Evolutionary conservation across 2,329 filamentous ascomycete genomes (phyloP).

Genomic region (Lachnellula occidentalis): DNA sequence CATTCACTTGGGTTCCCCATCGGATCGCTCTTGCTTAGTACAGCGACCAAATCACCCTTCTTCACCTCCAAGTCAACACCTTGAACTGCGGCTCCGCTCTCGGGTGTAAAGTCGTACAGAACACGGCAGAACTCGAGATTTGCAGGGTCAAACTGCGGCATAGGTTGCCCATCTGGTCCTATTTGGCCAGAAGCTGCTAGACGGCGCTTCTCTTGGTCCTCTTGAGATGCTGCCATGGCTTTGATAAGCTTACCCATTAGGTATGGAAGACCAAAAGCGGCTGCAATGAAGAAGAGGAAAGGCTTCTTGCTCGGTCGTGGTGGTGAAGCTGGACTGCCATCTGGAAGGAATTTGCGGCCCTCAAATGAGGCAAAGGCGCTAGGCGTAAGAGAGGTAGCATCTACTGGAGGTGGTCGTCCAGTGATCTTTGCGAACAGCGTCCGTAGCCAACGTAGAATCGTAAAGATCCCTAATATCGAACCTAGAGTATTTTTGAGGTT

Average conservation of each 20-base stretch:
- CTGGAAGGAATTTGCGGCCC: conserved; percentile 56
- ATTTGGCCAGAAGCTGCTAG: conserved; percentile 48
- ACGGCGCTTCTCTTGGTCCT: conserved; percentile 69
- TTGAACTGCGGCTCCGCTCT: conserved; percentile 54
- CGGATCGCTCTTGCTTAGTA: conserved; percentile 87
- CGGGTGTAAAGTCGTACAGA: conserved; percentile 88
- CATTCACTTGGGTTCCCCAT: conserved; percentile 89
- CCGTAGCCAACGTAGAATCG: conserved; percentile 88
- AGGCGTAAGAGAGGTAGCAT: conserved; percentile 81
- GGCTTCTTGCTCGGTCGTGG: conserved; percentile 86
- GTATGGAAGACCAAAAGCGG: conserved; percentile 92
- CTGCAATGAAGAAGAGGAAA: conserved; percentile 89
- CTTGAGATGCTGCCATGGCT: conserved; percentile 73
- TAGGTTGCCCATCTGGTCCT: conserved; percentile 42
- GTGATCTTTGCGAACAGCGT: conserved; percentile 89
- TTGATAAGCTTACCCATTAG: conserved; percentile 95
- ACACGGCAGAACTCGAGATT: conserved; percentile 97
- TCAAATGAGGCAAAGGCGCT: conserved; percentile 88
- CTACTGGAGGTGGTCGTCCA: conserved; percentile 81
- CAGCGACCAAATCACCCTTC: conserved; percentile 93
- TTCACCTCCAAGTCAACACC: conserved; percentile 86
- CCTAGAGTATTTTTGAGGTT: conserved; percentile 90
- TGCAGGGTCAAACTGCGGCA: conserved; percentile 66
- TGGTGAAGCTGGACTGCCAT: conserved; percentile 54
- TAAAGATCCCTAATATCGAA: conserved; percentile 91